These are phyloP conservation scores for Celoporthe dispersa DNA, from an alignment of 2,329 filamentous ascomycete genomes.

Conservation along the genomic window DNA sequence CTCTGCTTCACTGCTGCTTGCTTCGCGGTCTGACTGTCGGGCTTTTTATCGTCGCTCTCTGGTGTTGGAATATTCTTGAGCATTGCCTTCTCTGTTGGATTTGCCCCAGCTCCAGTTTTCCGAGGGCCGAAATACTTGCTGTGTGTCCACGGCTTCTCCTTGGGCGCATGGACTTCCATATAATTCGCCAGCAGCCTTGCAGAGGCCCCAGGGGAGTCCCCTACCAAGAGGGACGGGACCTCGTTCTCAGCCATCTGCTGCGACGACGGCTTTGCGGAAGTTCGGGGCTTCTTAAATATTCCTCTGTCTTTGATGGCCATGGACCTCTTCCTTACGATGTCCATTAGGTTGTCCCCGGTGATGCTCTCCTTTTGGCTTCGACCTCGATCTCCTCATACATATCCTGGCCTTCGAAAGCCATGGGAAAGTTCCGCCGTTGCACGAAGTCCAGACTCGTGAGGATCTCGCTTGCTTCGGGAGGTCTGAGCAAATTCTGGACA, in stretches of 20 bases:
- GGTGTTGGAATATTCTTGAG: neutral
- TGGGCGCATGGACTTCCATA: conserved; percentile 35
- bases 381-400: conserved; percentile 33
- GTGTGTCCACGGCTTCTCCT: conserved; percentile 32
- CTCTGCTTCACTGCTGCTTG: neutral
- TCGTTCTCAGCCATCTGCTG: neutral
- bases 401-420: conserved; percentile 29
- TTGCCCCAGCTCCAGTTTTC: neutral
- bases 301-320: neutral
- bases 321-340: conserved; percentile 13
- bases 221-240: conserved; percentile 11
- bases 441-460: conserved; percentile 34
- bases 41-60: neutral
- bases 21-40: neutral
- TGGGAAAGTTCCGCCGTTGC: conserved; percentile 30
- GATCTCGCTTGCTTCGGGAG: conserved; percentile 19
- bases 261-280: neutral
- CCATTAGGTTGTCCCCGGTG: neutral
- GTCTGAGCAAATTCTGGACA: conserved; percentile 30
- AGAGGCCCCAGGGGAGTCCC: conserved; percentile 15
- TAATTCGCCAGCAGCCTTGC: conserved; percentile 34
- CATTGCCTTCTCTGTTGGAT: neutral
- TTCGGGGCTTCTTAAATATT: conserved; percentile 10
- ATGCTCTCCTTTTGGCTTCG: neutral
- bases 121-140: conserved; percentile 31